Percentiles rank a stretch among this genome's conserved stretches.
Conservation (phyloP, 2,329 filamentous ascomycete species). For the Nannizzia gypsea region DNA sequence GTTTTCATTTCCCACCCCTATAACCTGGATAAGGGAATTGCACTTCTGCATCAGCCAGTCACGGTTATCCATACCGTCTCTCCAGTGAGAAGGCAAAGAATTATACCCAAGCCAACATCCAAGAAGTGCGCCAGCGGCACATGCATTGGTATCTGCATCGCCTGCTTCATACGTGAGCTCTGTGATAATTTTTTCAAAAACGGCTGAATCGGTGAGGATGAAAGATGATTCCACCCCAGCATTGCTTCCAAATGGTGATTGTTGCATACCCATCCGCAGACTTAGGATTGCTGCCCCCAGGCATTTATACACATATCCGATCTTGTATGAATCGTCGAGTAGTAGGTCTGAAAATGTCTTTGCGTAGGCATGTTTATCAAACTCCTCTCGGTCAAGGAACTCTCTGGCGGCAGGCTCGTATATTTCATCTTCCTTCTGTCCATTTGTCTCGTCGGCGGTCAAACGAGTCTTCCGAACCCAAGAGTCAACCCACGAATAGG, state of each 20-base stretch:
- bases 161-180: slow-evolving; percentile 42
- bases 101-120: slow-evolving; percentile 40
- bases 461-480: slow-evolving; percentile 21
- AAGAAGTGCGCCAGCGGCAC: slow-evolving; percentile 41
- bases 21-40: slow-evolving; percentile 8
- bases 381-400: slow-evolving; percentile 32
- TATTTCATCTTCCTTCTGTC: slow-evolving; percentile 9
- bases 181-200: slow-evolving; percentile 40
- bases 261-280: slow-evolving; percentile 35
- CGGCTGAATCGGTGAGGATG: background rate
- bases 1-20: background rate
- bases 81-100: slow-evolving; percentile 39
- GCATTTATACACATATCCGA: slow-evolving; percentile 46
- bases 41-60: slow-evolving; percentile 13
- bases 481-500: slow-evolving; percentile 31
- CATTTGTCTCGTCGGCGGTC: slow-evolving; percentile 12
- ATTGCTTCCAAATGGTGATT: slow-evolving; percentile 10
- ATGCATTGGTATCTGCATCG: slow-evolving; percentile 45
- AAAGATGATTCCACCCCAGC: background rate
- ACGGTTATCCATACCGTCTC: slow-evolving; percentile 31
- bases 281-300: slow-evolving; percentile 39
- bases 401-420: background rate
- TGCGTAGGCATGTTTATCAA: slow-evolving; percentile 31
- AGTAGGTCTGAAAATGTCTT: slow-evolving; percentile 30
- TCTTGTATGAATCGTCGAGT: slow-evolving; percentile 36